phyloP scores from a whole-genome alignment of 495 filamentous ascomycete genomes.

The Opeltia flavorubescens region DNA sequence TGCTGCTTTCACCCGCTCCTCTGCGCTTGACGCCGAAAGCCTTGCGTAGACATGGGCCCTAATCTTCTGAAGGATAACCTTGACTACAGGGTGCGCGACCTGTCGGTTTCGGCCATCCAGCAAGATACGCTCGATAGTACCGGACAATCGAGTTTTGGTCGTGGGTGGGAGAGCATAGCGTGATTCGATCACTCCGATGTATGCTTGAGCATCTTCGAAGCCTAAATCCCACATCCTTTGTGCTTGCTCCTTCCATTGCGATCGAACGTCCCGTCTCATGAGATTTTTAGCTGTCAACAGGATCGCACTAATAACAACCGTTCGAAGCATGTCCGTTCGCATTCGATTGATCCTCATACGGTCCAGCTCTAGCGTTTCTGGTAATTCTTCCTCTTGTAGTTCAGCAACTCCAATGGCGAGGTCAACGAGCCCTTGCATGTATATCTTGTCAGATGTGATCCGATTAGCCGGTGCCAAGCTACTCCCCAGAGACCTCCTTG shows the following conservation, averaged over 20 bases:
- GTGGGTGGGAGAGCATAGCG: conserved; percentile 61
- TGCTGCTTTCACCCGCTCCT: conserved; percentile 67
- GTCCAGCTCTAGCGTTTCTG: conserved; percentile 81
- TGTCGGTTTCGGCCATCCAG: conserved; percentile 22
- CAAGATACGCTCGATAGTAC: conserved; percentile 43
- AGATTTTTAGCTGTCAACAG: conserved; percentile 88
- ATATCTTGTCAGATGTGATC: conserved; percentile 55
- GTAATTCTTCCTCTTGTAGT: conserved; percentile 44
- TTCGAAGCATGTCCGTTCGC: conserved; percentile 53
- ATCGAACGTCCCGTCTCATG: conserved; percentile 80
- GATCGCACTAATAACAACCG: conserved; percentile 69
- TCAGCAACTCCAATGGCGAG: conserved; percentile 46
- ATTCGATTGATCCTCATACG: conserved; percentile 50
- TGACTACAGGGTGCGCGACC: conserved; percentile 24
- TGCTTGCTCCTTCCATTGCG: conserved; percentile 79
- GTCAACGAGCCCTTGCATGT: conserved; percentile 58
- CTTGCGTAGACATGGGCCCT: conserved; percentile 58
- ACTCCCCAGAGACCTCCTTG: conserved; percentile 57
- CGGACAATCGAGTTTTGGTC: conserved; percentile 28
- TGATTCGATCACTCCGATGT: conserved; percentile 65
- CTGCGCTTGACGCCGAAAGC: conserved; percentile 59
- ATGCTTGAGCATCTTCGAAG: conserved; percentile 42
- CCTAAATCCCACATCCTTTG: conserved; percentile 52
- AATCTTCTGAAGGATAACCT: conserved; percentile 20
- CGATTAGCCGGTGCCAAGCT: conserved; percentile 38